Conservation (phyloP, 495 filamentous ascomycete genomes). For the Daldinia concentrica region DNA sequence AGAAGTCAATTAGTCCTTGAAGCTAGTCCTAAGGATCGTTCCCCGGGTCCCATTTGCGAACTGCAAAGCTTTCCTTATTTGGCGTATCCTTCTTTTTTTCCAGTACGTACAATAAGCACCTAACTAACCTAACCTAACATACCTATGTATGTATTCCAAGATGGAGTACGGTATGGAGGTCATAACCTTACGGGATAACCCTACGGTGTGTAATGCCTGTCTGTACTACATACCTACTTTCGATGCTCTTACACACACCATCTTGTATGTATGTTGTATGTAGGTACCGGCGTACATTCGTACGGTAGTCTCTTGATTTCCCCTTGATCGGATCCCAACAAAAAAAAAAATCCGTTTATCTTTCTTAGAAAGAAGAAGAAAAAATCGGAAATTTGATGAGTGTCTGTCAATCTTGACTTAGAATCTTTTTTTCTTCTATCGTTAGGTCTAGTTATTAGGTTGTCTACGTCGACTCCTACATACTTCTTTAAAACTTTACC, state of each 20-base stretch:
- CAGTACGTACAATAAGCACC: background rate
- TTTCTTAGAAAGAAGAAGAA: conserved; percentile 5
- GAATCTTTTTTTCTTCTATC: conserved; percentile 18
- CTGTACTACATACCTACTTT: background rate
- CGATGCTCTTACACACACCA: conserved; percentile 4
- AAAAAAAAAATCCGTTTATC: conserved; percentile 26
- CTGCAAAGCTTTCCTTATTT: conserved; percentile 31
- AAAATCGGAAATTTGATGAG: conserved; percentile 21
- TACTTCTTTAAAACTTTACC: conserved; percentile 6
- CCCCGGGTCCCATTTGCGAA: conserved; percentile 32
- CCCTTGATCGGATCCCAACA: conserved; percentile 37
- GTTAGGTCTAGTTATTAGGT: background rate
- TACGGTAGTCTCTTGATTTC: conserved; percentile 1
- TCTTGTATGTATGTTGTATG: background rate
- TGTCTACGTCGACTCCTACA: background rate
- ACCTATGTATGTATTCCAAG: too few relatives aligned
- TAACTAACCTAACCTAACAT: background rate
- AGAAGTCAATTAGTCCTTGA: background rate
- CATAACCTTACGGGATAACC: conserved; percentile 6
- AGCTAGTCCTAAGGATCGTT: conserved; percentile 6
- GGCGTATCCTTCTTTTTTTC: conserved; percentile 4
- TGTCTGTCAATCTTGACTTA: conserved; percentile 1
- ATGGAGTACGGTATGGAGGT: background rate
- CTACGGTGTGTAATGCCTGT: background rate
- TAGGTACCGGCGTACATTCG: background rate